Conservation (phyloP, 441 rosid genomes). For the Rhodomyrtus psidioides region DNA sequence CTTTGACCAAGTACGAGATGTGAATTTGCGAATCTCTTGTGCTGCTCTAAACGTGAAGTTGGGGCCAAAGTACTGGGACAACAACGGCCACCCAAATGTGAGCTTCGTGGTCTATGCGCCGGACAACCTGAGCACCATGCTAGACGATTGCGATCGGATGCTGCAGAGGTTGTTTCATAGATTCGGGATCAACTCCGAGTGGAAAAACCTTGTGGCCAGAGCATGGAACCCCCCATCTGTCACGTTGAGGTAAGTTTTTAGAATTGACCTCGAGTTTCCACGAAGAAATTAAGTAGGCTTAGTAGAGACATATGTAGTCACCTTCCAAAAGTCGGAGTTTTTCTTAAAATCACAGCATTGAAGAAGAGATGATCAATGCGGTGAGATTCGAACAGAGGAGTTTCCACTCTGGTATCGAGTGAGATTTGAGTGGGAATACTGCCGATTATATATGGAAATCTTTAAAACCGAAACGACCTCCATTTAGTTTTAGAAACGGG, state of each 20-base stretch:
- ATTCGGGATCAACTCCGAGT: background rate
- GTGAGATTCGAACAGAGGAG: background rate
- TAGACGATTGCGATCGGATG: background rate
- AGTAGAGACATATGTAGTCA: background rate
- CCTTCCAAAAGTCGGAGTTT: background rate
- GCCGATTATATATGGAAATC: background rate
- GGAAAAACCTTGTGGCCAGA: background rate
- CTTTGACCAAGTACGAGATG: background rate
- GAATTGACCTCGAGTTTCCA: background rate
- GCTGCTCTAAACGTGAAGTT: background rate
- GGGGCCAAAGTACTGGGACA: background rate
- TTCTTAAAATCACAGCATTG: background rate
- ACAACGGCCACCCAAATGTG: background rate
- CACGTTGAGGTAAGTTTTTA: background rate
- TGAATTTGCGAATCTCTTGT: background rate
- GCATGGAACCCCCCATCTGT: background rate
- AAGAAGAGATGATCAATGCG: background rate
- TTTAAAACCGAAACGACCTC: background rate
- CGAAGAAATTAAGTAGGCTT: background rate
- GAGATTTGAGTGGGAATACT: background rate
- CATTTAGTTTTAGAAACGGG: background rate
- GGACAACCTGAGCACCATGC: background rate
- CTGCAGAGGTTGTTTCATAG: background rate
- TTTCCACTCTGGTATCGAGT: background rate
- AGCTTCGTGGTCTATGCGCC: background rate